These are phyloP conservation scores for Panaeolus papilionaceus DNA, from an alignment of 768 basidiomycete genomes.

Conservation along the genomic window DNA sequence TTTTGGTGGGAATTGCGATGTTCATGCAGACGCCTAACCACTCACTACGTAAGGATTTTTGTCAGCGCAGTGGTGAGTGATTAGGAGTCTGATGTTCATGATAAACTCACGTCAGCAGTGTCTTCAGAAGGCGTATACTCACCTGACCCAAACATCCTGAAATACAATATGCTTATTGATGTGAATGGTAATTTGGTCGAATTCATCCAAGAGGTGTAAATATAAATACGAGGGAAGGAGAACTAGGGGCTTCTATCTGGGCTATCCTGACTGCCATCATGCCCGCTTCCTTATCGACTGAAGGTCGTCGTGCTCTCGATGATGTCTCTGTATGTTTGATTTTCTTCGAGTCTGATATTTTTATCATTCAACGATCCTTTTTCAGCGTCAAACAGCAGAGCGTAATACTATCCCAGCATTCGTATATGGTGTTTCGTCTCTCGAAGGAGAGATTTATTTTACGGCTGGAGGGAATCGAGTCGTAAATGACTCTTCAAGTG, in stretches of 20 bases:
- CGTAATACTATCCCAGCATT: conserved; percentile 32
- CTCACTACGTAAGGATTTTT: no score
- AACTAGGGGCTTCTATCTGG: neutral
- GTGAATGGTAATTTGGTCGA: no score
- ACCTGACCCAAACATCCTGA: no score
- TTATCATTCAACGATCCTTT: neutral
- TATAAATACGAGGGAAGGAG: neutral
- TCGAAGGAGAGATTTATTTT: conserved; percentile 35
- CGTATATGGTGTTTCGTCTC: conserved; percentile 34
- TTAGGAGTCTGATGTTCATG: no score
- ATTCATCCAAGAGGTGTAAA: neutral
- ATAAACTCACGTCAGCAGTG: no score
- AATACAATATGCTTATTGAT: no score
- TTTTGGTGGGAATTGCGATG: no score
- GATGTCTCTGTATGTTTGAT: neutral
- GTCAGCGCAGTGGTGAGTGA: no score
- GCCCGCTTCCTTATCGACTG: conserved; percentile 4
- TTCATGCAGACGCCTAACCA: no score
- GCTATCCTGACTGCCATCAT: neutral
- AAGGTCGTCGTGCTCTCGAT: conserved; percentile 20
- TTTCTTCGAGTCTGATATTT: neutral
- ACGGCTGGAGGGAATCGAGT: conserved; percentile 29
- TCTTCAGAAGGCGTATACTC: no score
- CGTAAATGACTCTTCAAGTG: conserved; percentile 34
- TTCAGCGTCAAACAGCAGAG: conserved; percentile 15